A percentile compares a stretch with the other conserved stretches of the same genome.
These are phyloP conservation scores for Polygonum maritimum DNA, from an alignment of 148 eudicot genomes.

Conservation along the genomic window DNA sequence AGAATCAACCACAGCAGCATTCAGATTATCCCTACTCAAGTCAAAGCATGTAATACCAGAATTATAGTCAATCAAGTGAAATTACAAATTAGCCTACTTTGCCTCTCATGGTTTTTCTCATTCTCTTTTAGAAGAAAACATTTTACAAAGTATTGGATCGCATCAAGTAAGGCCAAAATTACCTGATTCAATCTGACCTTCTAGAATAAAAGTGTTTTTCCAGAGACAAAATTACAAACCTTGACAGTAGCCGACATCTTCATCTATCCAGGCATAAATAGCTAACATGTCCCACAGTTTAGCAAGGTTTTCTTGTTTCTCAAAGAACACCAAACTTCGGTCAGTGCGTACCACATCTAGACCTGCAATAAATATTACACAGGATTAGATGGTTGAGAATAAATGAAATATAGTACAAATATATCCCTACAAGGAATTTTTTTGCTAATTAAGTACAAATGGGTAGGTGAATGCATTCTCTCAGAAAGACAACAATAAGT, in stretches of 20 bases:
- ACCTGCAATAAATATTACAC: slow-evolving; percentile 38
- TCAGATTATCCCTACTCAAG: not conserved
- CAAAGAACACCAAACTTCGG: slow-evolving; percentile 72
- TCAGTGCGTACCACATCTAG: slow-evolving; percentile 94
- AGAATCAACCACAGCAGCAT: not conserved
- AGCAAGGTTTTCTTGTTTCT: slow-evolving; percentile 80
- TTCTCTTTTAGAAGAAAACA: not conserved
- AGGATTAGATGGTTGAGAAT: slow-evolving; percentile 9
- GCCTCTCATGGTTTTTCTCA: not conserved
- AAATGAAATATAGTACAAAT: not conserved
- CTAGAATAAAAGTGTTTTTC: not conserved
- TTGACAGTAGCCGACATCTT: slow-evolving; percentile 94
- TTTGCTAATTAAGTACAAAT: not conserved
- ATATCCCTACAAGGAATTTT: not conserved
- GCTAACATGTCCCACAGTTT: slow-evolving; percentile 94
- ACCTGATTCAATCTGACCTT: not conserved
- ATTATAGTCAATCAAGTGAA: not conserved
- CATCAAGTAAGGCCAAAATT: not conserved
- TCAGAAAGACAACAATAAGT: not conserved
- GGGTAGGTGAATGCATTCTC: not conserved
- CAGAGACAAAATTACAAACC: slow-evolving; percentile 34
- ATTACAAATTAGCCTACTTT: not conserved
- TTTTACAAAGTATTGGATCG: not conserved
- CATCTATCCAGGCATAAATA: slow-evolving; percentile 88
- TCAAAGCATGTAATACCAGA: not conserved